These are phyloP conservation scores for Barnettozyma sucrosica DNA, from an alignment of 805 yeast species.

Conservation along the genomic window DNA sequence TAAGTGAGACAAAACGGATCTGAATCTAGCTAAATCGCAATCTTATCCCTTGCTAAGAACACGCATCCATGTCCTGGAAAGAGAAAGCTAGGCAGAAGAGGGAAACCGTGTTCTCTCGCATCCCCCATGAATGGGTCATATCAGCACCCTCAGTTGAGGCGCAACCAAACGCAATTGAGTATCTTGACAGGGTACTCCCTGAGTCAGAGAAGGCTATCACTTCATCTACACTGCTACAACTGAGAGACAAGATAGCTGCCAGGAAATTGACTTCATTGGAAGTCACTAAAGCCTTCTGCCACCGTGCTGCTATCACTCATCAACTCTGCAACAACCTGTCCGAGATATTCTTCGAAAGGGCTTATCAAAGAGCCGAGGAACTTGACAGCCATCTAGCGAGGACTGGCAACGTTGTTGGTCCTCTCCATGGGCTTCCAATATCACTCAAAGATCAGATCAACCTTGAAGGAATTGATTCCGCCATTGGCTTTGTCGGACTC, in stretches of 20 bases:
- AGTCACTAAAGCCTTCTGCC: slow-evolving; percentile 12
- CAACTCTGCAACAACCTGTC: slow-evolving; percentile 53
- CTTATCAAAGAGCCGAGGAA: slow-evolving; percentile 45
- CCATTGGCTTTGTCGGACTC: slow-evolving; percentile 51
- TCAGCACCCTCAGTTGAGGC: slow-evolving; percentile 16
- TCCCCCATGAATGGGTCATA: slow-evolving; percentile 22
- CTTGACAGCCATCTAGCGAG: slow-evolving; percentile 45
- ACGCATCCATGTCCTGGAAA: slow-evolving; percentile 9
- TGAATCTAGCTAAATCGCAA: too few species aligned
- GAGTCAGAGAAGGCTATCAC: slow-evolving; percentile 17
- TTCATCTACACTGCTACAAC: slow-evolving; percentile 6
- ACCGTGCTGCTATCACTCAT: slow-evolving; percentile 56
- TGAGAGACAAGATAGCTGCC: slow-evolving; percentile 7
- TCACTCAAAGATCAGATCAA: slow-evolving; percentile 62
- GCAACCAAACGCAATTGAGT: slow-evolving; percentile 14
- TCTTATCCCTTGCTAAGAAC: too few species aligned
- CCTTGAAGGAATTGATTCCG: slow-evolving; percentile 45
- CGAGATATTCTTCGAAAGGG: slow-evolving; percentile 60
- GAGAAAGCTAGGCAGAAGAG: slow-evolving; percentile 14
- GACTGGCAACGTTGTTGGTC: slow-evolving; percentile 50
- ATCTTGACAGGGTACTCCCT: slow-evolving; percentile 15
- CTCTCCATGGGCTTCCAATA: slow-evolving; percentile 63
- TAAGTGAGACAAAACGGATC: too few species aligned
- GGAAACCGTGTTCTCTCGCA: slow-evolving; percentile 7
- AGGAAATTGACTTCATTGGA: slow-evolving; percentile 29